phyloP scores from a whole-genome alignment of 371 early-diverging fungal species.

The Lichtheimia ramosa region DNA sequence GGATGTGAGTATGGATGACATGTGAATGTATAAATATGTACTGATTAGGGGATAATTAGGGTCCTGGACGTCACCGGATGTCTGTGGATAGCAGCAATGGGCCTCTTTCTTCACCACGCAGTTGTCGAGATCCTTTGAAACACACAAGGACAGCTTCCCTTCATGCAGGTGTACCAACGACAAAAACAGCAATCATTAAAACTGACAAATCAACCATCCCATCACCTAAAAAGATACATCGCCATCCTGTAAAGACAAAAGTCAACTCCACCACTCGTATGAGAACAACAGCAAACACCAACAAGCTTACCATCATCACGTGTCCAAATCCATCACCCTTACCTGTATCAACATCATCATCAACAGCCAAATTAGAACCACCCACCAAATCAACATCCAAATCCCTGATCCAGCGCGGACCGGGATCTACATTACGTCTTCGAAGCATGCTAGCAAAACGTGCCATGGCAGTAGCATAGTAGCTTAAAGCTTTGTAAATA shows the following conservation, averaged over 20 bases:
- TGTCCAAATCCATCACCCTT: not conserved
- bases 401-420: slow-evolving; percentile 25
- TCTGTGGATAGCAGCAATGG: slow-evolving; percentile 20
- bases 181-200: slow-evolving; percentile 9
- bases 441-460: slow-evolving; percentile 45
- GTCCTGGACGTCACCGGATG: slow-evolving; percentile 21
- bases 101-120: slow-evolving; percentile 10
- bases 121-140: not conserved
- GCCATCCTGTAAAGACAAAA: not conserved
- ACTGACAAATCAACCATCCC: slow-evolving; percentile 20
- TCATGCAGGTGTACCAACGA: slow-evolving; percentile 4
- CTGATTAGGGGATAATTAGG: slow-evolving; percentile 5
- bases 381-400: slow-evolving; percentile 10
- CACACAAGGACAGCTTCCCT: slow-evolving; percentile 14
- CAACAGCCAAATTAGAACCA: not conserved
- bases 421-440: slow-evolving; percentile 42
- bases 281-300: not conserved
- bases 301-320: not conserved
- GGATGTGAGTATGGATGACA: slow-evolving; percentile 20
- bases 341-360: not conserved
- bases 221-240: slow-evolving; percentile 13
- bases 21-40: not conserved
- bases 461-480: not conserved
- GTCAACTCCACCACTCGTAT: not conserved
- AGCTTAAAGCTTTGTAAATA: no score